These are phyloP conservation scores for Amanita fuliginea DNA, from an alignment of 768 basidiomycete species.

Conservation along the genomic window DNA sequence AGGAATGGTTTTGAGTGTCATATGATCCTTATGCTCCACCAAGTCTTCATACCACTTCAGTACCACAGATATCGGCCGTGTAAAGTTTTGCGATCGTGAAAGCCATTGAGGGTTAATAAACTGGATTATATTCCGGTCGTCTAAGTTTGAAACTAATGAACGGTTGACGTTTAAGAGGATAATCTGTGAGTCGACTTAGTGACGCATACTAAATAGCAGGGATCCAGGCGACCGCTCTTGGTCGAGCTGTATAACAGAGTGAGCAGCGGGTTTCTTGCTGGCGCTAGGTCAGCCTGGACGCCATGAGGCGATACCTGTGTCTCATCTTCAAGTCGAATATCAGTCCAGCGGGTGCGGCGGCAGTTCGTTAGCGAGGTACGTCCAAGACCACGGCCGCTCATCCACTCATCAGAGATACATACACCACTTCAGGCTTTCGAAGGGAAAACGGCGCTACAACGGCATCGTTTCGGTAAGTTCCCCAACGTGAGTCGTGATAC, in stretches of 20 bases:
- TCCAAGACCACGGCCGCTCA: conserved; percentile 4
- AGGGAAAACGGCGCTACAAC: conserved; percentile 68
- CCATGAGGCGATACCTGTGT: conserved; percentile 53
- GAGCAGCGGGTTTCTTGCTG: neutral
- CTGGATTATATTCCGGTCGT: no score
- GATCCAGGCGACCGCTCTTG: conserved; percentile 34
- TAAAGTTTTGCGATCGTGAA: no score
- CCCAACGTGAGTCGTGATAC: neutral
- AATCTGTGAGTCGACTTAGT: no score
- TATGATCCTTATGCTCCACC: no score
- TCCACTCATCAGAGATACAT: neutral
- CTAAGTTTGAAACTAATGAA: no score
- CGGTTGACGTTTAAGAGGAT: no score
- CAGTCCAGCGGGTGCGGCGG: conserved; percentile 75
- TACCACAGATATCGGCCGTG: no score
- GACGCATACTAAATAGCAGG: conserved; percentile 37
- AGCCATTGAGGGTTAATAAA: no score
- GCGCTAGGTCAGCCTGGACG: conserved; percentile 41
- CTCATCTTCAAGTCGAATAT: conserved; percentile 66
- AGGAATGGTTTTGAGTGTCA: neutral
- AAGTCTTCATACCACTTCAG: no score
- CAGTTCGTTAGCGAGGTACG: conserved; percentile 69
- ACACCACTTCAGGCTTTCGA: conserved; percentile 52
- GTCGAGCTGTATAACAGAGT: conserved; percentile 30
- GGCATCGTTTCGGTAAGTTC: conserved; percentile 56